Percentiles rank a stretch among this genome's conserved stretches.
Evolutionary conservation across 1,284 basidiomycete species (phyloP).

Genomic region (Cryptococcus deneoformans): DNA sequence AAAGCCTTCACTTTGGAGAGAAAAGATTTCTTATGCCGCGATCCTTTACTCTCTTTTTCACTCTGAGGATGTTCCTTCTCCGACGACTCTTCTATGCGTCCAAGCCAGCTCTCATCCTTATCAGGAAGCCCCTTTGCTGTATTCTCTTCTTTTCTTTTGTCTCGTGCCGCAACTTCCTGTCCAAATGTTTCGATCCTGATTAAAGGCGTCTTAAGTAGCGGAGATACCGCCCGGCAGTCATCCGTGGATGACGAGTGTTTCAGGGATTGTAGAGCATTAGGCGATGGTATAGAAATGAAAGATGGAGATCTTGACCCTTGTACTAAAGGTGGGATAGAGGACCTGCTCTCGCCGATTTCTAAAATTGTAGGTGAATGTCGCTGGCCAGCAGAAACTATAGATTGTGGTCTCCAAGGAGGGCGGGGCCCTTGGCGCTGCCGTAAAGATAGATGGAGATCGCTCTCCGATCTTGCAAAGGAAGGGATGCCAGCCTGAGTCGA

Average conservation of each 20-base stretch:
- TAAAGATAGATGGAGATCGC: conserved; percentile 1
- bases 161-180: neutral
- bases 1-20: neutral
- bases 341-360: conserved; percentile 1
- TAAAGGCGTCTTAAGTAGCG: neutral
- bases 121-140: neutral
- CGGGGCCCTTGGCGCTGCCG: conserved; percentile 1
- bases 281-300: too few relatives aligned
- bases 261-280: too few relatives aligned
- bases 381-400: neutral
- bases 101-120: neutral
- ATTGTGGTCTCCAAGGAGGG: conserved; percentile 13
- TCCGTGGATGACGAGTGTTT: too few relatives aligned
- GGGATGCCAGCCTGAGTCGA: neutral
- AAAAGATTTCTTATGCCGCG: neutral
- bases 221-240: neutral
- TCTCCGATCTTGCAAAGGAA: conserved; percentile 6
- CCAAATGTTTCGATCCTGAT: conserved; percentile 8
- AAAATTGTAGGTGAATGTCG: conserved; percentile 1
- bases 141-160: conserved; percentile 2
- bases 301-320: neutral
- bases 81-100: neutral
- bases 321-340: neutral
- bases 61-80: neutral
- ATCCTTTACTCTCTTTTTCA: neutral